Conservation (phyloP, 2,329 filamentous ascomycete species). For the Fusarium musae region DNA sequence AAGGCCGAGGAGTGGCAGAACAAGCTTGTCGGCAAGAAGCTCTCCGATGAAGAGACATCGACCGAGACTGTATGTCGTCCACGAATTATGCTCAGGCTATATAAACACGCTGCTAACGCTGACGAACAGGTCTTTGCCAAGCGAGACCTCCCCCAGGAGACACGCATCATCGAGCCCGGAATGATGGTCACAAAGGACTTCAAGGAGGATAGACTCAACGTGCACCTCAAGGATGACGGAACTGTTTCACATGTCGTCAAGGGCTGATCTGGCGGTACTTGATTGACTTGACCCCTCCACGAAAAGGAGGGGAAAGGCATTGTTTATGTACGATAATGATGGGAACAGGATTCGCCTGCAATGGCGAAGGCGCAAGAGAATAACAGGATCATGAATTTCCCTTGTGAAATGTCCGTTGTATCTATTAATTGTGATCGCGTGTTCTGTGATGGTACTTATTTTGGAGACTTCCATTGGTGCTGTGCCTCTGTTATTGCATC, state of each 20-base stretch:
- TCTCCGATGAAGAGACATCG: conserved; percentile 59
- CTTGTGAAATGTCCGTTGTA: background rate
- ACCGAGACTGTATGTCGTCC: conserved; percentile 62
- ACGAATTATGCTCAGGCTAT: background rate
- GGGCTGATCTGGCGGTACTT: conserved; percentile 52
- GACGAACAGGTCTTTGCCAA: conserved; percentile 66
- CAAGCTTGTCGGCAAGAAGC: conserved; percentile 72
- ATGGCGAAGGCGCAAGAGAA: conserved; percentile 14
- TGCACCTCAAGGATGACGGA: conserved; percentile 69
- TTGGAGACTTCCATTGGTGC: background rate
- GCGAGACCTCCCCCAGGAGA: conserved; percentile 66
- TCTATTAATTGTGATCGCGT: background rate
- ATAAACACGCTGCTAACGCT: background rate
- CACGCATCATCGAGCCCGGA: conserved; percentile 67
- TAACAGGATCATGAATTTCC: conserved; percentile 8
- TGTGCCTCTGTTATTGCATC: conserved; percentile 42
- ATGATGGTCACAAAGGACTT: conserved; percentile 69
- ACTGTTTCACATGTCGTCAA: conserved; percentile 69
- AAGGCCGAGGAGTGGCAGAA: conserved; percentile 68
- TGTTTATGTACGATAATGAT: conserved; percentile 27
- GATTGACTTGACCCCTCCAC: conserved; percentile 5
- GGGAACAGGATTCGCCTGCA: background rate
- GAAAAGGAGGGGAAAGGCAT: background rate
- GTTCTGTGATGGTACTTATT: background rate
- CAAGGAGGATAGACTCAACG: conserved; percentile 64